A percentile compares a stretch with the other conserved stretches of the same genome.
Conservation (phyloP, 257 asterid species). For the Lycium barbarum region DNA sequence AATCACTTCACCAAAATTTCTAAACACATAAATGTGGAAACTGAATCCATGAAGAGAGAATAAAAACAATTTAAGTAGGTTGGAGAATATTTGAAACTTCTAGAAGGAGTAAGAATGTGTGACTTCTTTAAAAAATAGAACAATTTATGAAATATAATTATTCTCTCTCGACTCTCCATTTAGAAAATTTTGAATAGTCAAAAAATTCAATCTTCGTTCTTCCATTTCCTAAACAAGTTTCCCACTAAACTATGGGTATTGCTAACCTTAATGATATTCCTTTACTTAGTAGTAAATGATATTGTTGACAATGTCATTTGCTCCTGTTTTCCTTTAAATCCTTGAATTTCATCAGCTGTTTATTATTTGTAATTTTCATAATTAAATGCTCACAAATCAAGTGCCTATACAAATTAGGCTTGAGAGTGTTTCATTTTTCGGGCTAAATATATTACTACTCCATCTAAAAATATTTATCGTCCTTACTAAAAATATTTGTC, state of each 20-base stretch:
- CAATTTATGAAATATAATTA: no score
- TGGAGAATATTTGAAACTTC: background rate
- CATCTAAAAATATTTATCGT: no score
- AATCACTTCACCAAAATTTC: background rate
- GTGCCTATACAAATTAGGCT: no score
- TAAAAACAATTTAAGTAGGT: background rate
- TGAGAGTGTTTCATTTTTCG: no score
- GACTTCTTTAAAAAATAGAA: background rate
- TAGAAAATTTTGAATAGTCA: background rate
- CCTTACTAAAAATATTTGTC: no score
- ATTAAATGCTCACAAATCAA: no score
- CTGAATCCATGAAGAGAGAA: background rate
- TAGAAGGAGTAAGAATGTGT: slow-evolving; percentile 5
- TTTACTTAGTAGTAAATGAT: background rate
- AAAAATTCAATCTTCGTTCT: no score
- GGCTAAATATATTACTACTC: no score
- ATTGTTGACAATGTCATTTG: background rate
- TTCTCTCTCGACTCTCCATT: no score
- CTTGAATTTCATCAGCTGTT: background rate
- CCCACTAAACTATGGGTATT: background rate
- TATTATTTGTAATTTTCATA: background rate
- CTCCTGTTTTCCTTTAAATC: background rate
- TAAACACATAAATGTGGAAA: background rate
- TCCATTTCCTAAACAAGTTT: background rate
- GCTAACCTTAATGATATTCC: background rate